These are phyloP conservation scores for Aspergillus kassunensis DNA, from an alignment of 495 filamentous ascomycete genomes.

Conservation along the genomic window DNA sequence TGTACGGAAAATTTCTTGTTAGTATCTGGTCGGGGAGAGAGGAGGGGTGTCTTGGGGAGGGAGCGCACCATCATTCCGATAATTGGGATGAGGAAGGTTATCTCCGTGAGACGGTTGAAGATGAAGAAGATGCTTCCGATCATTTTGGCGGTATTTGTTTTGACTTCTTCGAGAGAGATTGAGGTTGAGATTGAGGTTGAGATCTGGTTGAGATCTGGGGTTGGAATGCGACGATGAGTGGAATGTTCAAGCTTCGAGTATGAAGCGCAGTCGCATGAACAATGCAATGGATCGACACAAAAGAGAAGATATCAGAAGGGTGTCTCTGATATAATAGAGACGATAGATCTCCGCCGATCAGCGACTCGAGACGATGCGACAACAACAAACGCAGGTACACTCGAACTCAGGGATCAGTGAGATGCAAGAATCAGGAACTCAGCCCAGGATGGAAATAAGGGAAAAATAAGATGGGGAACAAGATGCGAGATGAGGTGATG, in stretches of 20 bases:
- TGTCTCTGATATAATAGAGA: neutral
- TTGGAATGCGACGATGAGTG: neutral
- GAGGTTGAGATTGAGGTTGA: no score
- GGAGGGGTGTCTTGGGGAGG: neutral
- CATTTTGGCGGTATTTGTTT: slow-evolving; percentile 60
- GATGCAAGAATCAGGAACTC: slow-evolving; percentile 8
- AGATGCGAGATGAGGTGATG: slow-evolving; percentile 8
- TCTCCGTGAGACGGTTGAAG: slow-evolving; percentile 77
- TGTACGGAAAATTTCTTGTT: slow-evolving; percentile 23
- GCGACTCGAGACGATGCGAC: neutral
- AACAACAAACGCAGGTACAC: slow-evolving; percentile 11
- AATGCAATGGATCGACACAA: neutral
- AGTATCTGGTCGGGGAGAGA: slow-evolving; percentile 6
- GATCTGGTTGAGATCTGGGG: neutral
- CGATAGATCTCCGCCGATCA: neutral
- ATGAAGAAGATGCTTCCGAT: slow-evolving; percentile 76
- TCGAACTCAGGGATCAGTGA: neutral
- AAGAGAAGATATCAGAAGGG: neutral
- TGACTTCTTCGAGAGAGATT: no score
- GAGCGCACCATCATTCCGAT: slow-evolving; percentile 72
- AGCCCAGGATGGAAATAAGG: slow-evolving; percentile 6
- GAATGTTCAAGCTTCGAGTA: neutral
- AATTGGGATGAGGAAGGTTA: slow-evolving; percentile 81
- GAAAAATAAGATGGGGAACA: slow-evolving; percentile 8
- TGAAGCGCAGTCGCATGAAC: neutral